Conservation (phyloP, 306 rosid genomes). For the Lathyrus oleraceus region DNA sequence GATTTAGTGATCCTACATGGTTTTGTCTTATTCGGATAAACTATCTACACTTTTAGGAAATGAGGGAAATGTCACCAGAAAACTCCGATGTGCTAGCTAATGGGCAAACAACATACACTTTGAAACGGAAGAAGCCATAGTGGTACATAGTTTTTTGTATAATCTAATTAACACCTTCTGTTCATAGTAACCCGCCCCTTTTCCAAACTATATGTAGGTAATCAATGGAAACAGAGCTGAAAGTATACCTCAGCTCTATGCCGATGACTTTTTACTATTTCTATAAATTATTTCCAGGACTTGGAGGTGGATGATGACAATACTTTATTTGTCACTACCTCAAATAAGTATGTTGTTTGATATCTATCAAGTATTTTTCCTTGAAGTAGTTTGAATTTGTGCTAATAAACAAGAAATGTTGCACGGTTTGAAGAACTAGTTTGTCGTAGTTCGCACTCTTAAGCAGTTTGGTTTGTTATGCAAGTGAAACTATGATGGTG, state of each 20-base stretch:
- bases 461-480: too few species aligned
- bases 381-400: neutral
- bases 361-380: neutral
- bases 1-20: neutral
- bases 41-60: too few species aligned
- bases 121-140: too few species aligned
- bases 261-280: constrained; percentile 30
- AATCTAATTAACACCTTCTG: too few species aligned
- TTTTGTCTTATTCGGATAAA: too few species aligned
- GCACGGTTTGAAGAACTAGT: too few species aligned
- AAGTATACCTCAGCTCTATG: neutral
- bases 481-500: too few species aligned
- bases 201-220: constrained; percentile 9
- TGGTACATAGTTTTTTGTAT: too few species aligned
- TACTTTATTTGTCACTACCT: neutral
- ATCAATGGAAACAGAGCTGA: constrained; percentile 28
- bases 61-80: too few species aligned
- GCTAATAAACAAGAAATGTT: neutral
- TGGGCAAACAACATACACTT: too few species aligned
- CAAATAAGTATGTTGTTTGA: neutral
- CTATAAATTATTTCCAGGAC: constrained; percentile 49
- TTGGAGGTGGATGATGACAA: constrained; percentile 33
- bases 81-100: too few species aligned
- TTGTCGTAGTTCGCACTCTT: too few species aligned
- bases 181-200: neutral